Percentiles rank a stretch among this genome's conserved stretches.
phyloP scores from a whole-genome alignment of 257 asterid species.

The Dorcoceras hygrometricum region DNA sequence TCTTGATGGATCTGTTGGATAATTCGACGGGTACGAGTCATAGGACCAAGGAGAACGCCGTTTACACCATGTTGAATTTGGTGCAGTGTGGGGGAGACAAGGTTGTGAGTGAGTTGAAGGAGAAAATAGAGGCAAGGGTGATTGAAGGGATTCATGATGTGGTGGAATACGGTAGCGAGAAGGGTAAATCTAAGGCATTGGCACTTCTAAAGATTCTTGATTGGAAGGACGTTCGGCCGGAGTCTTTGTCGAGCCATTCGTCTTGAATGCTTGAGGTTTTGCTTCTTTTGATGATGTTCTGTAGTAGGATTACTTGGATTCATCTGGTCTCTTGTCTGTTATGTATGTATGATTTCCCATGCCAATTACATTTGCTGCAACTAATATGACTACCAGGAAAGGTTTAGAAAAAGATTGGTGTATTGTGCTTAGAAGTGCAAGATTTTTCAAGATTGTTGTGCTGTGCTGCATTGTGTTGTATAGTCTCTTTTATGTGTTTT shows the following conservation, averaged over 20 bases:
- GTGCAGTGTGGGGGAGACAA: conserved; percentile 70
- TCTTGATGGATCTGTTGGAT: conserved; percentile 81
- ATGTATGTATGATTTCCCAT: conserved; percentile 23
- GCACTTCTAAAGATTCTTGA: conserved; percentile 56
- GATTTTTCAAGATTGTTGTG: background rate
- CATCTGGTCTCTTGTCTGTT: no score
- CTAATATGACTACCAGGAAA: background rate
- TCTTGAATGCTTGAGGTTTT: conserved; percentile 31
- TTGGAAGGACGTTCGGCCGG: conserved; percentile 26
- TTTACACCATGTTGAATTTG: conserved; percentile 69
- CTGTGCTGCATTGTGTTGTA: no score
- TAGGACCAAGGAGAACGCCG: conserved; percentile 81
- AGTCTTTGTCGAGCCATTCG: conserved; percentile 29
- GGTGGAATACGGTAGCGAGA: conserved; percentile 63
- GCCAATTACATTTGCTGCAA: background rate
- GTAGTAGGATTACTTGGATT: conserved; percentile 28
- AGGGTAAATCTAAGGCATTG: conserved; percentile 63
- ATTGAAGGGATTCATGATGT: conserved; percentile 76
- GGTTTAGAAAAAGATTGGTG: background rate
- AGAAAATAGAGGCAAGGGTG: conserved; percentile 49
- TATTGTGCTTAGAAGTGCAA: conserved; percentile 3
- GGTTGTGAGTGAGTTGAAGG: conserved; percentile 46
- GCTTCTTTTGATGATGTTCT: background rate
- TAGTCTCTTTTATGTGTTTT: background rate
- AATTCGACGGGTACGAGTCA: conserved; percentile 68